Base-by-base conservation (phyloP, 352 stramenopile species). In the Phytophthora multivora region DNA sequence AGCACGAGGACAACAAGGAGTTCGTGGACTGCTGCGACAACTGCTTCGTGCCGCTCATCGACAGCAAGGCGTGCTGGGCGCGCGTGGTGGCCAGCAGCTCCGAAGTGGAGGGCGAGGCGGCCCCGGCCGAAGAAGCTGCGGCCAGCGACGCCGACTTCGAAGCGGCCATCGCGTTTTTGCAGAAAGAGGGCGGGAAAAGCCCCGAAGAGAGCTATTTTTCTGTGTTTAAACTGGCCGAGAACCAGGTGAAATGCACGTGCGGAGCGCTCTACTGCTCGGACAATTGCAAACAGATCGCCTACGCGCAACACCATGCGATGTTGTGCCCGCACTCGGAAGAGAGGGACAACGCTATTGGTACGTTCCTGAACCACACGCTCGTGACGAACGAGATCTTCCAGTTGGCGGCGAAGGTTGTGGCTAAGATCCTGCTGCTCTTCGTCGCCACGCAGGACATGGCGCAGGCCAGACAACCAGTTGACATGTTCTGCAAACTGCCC, bases 381-480 rank as follows among this genome's bases (percentile, higher is more conserved):
- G 77, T 89, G 51, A 97, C 90, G 8, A 98, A 98, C 67, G 93
- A 98, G 70, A 98, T 98, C 57, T 97, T 98, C 70, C 78, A 97
- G 50, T 73, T 97, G 10, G 90, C 91, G 10, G 89, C 79, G 46
- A 93, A 97, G 57, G 88, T 98, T 16, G 66, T 98, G 28, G 79
- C 84, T 30, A 81, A 79, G 30, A 72, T 94, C 12, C n/a, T 96
- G 33, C 51, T 80, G 56, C 68, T 76, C 16, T 93, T 80, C 30
- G 64, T 93, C 15, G 49, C 64, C 43, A 82, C 70, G 31, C 79
- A 85, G 43, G 78, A 90, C 50, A 61, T 92, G 49, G 65, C 59
- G 5, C 47, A 75, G 26, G 79, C 86, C 23, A 68, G 79, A 8
- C 63, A 77, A 33, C 82, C 85, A 5, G 93, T 95, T 25, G 76